phyloP scores from a whole-genome alignment of 495 filamentous ascomycete genomes.

The Hapsidospora chrysogenum region DNA sequence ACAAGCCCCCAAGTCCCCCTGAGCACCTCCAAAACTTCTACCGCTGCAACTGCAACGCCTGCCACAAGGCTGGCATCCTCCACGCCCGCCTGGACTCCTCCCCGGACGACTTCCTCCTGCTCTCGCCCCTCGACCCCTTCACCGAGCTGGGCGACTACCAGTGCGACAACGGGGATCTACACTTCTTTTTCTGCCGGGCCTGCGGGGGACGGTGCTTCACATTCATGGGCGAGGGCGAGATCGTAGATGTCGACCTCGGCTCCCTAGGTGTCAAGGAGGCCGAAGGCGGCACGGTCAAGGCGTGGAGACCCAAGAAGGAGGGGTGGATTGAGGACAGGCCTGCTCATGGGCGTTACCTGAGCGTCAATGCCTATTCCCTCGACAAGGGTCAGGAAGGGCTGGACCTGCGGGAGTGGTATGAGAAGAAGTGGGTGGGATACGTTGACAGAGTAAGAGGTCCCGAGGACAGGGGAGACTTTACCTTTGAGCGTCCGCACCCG shows the following conservation, averaged over 20 bases:
- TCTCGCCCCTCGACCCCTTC: conserved; percentile 11
- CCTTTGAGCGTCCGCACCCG: too few relatives aligned
- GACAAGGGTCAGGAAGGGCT: conserved; percentile 10
- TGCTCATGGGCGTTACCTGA: conserved; percentile 7
- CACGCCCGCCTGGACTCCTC: conserved; percentile 12
- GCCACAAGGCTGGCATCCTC: conserved; percentile 15
- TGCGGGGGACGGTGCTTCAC: conserved; percentile 18
- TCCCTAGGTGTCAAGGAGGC: conserved; percentile 4
- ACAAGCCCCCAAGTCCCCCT: conserved; percentile 5
- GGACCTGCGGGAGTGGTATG: conserved; percentile 11
- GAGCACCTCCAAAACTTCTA: conserved; percentile 7
- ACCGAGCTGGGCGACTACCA: conserved; percentile 10
- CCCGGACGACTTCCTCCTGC: conserved; percentile 15
- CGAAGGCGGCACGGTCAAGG: conserved; percentile 8
- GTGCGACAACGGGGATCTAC: conserved; percentile 9
- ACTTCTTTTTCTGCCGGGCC: conserved; percentile 15
- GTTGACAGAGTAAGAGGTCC: too few relatives aligned
- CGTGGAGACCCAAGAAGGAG: conserved; percentile 11
- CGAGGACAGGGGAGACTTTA: too few relatives aligned
- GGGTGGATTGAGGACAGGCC: conserved; percentile 5
- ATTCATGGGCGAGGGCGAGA: conserved; percentile 11
- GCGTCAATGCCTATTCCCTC: conserved; percentile 12
- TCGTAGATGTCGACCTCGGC: conserved; percentile 8
- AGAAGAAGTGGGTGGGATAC: conserved; percentile 12
- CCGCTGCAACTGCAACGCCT: conserved; percentile 18